Percentiles rank a stretch among this genome's conserved stretches.
Conservation (phyloP, 2,329 filamentous ascomycete genomes). For the Setomelanomma holmii region DNA sequence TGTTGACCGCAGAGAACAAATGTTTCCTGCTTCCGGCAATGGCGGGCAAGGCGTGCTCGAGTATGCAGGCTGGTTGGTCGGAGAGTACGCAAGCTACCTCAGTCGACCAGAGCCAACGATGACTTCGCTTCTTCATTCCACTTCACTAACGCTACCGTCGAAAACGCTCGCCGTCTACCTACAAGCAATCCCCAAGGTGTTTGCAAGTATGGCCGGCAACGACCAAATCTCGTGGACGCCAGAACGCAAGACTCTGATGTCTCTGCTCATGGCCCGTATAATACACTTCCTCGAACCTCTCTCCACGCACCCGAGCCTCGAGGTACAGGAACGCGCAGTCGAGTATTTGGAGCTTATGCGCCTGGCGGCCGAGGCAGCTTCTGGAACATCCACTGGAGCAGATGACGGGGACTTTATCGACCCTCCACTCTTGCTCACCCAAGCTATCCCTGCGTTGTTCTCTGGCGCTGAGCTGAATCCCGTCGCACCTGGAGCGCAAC, state of each 20-base stretch:
- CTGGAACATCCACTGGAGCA: conserved; percentile 64
- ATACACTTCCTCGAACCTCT: conserved; percentile 82
- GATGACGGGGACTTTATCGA: conserved; percentile 74
- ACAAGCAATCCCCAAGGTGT: conserved; percentile 86
- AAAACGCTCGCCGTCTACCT: conserved; percentile 79
- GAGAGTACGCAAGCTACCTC: conserved; percentile 83
- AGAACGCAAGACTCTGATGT: conserved; percentile 75
- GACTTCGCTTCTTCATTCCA: conserved; percentile 74
- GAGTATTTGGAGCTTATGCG: conserved; percentile 91
- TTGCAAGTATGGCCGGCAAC: conserved; percentile 73
- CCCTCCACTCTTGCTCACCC: conserved; percentile 82
- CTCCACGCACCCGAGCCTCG: conserved; percentile 81
- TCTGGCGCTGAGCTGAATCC: conserved; percentile 88
- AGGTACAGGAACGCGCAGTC: conserved; percentile 93
- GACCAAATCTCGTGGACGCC: conserved; percentile 72
- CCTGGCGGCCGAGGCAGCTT: conserved; percentile 80
- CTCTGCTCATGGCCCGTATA: conserved; percentile 80
- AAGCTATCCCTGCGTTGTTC: conserved; percentile 89
- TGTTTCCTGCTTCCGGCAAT: conserved; percentile 60
- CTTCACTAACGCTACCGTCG: conserved; percentile 63
- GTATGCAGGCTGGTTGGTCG: conserved; percentile 82
- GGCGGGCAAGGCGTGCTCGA: conserved; percentile 70
- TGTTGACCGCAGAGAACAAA: conserved; percentile 64
- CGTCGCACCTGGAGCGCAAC: conserved; percentile 81
- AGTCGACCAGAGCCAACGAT: conserved; percentile 74